Evolutionary conservation across 208 protist genomes (phyloP).

Genomic region (Crithidia thermophila): DNA sequence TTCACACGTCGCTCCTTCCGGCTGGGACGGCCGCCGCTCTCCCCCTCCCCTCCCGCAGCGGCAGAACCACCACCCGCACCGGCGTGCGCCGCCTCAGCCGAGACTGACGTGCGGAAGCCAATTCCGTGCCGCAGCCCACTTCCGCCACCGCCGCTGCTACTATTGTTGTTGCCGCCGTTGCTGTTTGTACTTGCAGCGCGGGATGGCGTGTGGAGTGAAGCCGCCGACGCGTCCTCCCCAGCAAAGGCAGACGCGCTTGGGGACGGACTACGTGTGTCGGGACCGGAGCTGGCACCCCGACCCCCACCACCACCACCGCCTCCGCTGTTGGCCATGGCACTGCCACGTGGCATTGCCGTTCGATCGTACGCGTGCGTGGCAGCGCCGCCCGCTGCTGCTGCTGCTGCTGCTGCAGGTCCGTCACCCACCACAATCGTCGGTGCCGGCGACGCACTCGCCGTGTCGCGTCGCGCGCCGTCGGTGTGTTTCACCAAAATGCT

Average conservation of each 20-base stretch:
- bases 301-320: neutral
- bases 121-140: constrained; percentile 43
- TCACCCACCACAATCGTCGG: neutral
- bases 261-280: constrained; percentile 9
- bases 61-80: neutral
- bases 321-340: constrained; percentile 9
- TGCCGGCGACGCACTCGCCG: neutral
- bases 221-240: neutral
- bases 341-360: constrained; percentile 21
- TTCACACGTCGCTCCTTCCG: constrained; percentile 53
- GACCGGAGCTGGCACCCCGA: neutral
- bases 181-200: constrained; percentile 3
- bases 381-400: neutral
- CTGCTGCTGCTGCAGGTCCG: neutral
- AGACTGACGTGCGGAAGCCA: constrained; percentile 34
- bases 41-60: constrained; percentile 8
- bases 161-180: no score
- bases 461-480: neutral
- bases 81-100: neutral
- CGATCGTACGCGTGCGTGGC: constrained; percentile 22
- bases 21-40: constrained; percentile 6
- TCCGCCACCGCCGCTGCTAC: constrained; percentile 7
- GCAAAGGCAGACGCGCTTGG: neutral
- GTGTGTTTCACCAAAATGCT: constrained; percentile 28
- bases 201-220: constrained; percentile 11